Conservation (phyloP, 176 grass and related monocot species). For the Carex parvula region DNA sequence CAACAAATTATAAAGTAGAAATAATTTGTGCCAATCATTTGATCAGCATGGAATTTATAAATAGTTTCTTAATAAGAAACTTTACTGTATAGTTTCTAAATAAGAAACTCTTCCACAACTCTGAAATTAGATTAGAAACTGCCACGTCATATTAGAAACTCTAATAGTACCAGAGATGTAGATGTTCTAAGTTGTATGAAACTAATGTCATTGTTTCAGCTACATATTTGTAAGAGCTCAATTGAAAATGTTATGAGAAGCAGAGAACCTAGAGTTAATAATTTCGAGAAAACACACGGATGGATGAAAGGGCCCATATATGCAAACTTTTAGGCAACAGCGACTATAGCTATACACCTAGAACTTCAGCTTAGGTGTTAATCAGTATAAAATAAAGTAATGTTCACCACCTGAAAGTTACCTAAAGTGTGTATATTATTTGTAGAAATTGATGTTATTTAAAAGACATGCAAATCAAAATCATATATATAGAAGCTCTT, state of each 20-base stretch:
- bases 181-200: neutral
- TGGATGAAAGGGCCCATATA: neutral
- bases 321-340: slow-evolving; percentile 3
- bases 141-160: no score
- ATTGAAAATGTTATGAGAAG: neutral
- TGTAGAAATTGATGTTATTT: neutral
- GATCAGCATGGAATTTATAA: no score
- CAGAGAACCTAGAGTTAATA: neutral
- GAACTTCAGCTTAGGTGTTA: neutral
- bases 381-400: neutral
- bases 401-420: neutral
- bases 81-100: no score
- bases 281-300: no score
- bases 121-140: no score
- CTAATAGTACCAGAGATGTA: no score
- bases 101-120: no score
- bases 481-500: neutral
- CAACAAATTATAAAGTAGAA: no score
- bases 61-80: no score
- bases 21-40: no score
- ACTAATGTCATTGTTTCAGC: neutral
- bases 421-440: neutral
- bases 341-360: neutral
- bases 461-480: neutral
- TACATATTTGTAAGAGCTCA: slow-evolving; percentile 1